Evolutionary conservation across 2,329 filamentous ascomycete species (phyloP).

Genomic region (Aspergillus persii): DNA sequence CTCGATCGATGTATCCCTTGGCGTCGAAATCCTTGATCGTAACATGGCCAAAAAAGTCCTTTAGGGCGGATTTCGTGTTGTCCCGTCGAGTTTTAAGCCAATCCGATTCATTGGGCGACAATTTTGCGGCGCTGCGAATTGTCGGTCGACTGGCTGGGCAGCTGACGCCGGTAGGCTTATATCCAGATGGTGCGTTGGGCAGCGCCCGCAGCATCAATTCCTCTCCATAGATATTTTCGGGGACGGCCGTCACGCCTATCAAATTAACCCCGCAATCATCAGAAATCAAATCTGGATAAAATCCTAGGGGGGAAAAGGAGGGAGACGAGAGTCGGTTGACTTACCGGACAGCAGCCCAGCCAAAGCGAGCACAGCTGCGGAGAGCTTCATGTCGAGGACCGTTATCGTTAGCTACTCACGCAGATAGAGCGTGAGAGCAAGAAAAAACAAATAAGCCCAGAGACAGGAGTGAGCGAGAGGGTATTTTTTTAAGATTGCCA

Average conservation of each 20-base stretch:
- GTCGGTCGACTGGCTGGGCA: constrained; percentile 69
- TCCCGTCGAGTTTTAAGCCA: constrained; percentile 73
- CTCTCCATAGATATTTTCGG: constrained; percentile 1
- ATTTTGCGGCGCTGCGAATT: constrained; percentile 61
- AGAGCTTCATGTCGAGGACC: constrained; percentile 12
- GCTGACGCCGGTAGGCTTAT: constrained; percentile 65
- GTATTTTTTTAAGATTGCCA: not conserved
- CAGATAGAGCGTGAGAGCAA: not conserved
- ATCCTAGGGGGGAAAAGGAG: not conserved
- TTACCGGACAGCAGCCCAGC: constrained; percentile 18
- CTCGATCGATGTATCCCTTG: constrained; percentile 64
- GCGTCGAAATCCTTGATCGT: constrained; percentile 78
- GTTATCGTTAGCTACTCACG: constrained; percentile 1
- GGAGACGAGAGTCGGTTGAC: not conserved
- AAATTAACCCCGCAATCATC: not conserved
- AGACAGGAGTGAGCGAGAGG: not conserved
- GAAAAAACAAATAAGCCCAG: not conserved
- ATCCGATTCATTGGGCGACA: constrained; percentile 68
- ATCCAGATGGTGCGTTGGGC: constrained; percentile 64
- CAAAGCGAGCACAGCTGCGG: constrained; percentile 12
- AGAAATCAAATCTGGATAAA: not conserved
- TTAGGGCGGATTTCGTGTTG: constrained; percentile 71
- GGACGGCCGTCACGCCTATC: constrained; percentile 10
- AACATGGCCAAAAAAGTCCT: constrained; percentile 67
- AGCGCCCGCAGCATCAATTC: constrained; percentile 41